These are phyloP conservation scores for Diospyros lotus DNA, from an alignment of 148 eudicot genomes.

Conservation along the genomic window DNA sequence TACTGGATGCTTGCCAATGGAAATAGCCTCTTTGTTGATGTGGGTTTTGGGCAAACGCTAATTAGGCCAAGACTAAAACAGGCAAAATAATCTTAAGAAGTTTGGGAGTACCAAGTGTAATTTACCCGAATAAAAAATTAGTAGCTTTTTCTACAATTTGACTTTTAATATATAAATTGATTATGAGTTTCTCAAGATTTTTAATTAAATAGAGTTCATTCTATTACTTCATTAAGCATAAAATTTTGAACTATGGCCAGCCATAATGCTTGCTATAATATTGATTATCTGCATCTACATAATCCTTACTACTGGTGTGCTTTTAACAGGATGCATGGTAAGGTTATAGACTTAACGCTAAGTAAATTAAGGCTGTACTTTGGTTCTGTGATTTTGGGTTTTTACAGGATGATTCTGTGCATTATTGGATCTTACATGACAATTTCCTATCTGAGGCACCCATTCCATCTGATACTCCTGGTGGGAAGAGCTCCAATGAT, in stretches of 20 bases:
- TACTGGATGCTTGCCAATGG: no score
- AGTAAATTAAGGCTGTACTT: neutral
- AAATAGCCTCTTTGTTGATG: no score
- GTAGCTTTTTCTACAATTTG: no score
- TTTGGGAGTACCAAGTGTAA: no score
- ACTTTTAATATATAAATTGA: no score
- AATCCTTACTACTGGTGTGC: neutral
- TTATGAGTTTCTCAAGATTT: neutral
- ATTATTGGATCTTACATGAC: slow-evolving; percentile 62
- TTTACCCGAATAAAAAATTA: no score
- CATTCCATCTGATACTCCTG: slow-evolving; percentile 58
- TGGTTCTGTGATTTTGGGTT: neutral
- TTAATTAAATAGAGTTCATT: neutral
- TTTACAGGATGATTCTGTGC: slow-evolving; percentile 65
- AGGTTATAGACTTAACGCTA: neutral
- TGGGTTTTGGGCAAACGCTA: no score
- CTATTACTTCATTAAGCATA: no score
- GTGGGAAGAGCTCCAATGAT: slow-evolving; percentile 54
- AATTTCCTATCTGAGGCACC: slow-evolving; percentile 51
- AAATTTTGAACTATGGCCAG: slow-evolving; percentile 1
- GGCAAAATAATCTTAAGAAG: no score
- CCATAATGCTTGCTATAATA: neutral
- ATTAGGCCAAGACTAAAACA: no score
- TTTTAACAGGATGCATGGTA: neutral
- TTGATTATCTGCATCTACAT: slow-evolving; percentile 6